Percentiles rank a stretch among this genome's conserved stretches.
phyloP scores from a whole-genome alignment of 164 flowering plant species.

The Malania oleifera region DNA sequence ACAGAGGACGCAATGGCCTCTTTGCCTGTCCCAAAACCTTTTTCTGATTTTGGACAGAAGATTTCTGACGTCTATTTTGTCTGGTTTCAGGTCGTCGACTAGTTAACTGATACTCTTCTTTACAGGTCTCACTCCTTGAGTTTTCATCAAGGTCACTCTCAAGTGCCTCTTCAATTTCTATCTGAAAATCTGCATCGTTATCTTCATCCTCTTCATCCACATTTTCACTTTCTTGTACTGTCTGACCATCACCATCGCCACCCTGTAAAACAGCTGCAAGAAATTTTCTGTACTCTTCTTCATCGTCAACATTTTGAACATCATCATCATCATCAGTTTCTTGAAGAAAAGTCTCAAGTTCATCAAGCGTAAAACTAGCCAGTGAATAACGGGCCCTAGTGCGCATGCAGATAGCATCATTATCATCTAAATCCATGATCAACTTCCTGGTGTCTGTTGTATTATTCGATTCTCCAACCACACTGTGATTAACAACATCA shows the following conservation, averaged over 20 bases:
- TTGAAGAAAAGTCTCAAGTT: slow-evolving; percentile 92
- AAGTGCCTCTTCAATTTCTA: slow-evolving; percentile 88
- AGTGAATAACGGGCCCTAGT: slow-evolving; percentile 94
- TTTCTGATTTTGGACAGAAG: slow-evolving; percentile 25
- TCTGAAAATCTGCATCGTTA: slow-evolving; percentile 95
- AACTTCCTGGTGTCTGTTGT: slow-evolving; percentile 17
- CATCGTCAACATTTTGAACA: slow-evolving; percentile 80
- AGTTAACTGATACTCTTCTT: slow-evolving; percentile 22
- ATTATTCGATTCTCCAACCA: slow-evolving; percentile 20
- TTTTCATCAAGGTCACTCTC: slow-evolving; percentile 80
- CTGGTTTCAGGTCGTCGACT: slow-evolving; percentile 68
- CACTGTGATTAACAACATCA: slow-evolving; percentile 24
- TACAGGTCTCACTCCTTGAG: slow-evolving; percentile 10
- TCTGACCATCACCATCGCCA: slow-evolving; percentile 37
- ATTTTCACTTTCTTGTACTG: slow-evolving; percentile 31
- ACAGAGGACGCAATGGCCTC: slow-evolving; percentile 68
- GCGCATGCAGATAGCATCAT: slow-evolving; percentile 86
- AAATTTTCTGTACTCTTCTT: slow-evolving; percentile 88
- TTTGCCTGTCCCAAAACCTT: slow-evolving; percentile 36
- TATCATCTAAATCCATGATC: slow-evolving; percentile 34
- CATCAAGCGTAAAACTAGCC: slow-evolving; percentile 86
- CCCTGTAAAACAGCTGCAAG: slow-evolving; percentile 80
- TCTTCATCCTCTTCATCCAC: slow-evolving; percentile 85
- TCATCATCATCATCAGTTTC: slow-evolving; percentile 94
- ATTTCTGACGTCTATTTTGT: slow-evolving; percentile 54